Percentiles rank a stretch among this genome's conserved stretches.
Evolutionary conservation across 768 basidiomycete genomes (phyloP).

Genomic region (Amanita phalloides): DNA sequence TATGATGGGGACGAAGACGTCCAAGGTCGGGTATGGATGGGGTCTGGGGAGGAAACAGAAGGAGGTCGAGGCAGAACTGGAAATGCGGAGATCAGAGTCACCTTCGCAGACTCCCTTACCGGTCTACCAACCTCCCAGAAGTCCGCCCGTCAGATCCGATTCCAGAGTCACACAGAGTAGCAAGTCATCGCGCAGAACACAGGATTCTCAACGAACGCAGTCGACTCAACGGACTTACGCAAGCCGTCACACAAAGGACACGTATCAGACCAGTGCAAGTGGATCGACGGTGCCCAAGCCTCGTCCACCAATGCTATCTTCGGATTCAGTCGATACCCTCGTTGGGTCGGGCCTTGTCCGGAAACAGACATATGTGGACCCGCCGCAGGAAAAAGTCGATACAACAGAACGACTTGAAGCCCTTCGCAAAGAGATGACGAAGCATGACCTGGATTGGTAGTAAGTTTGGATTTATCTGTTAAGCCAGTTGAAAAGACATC

Average conservation of each 20-base stretch:
- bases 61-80: slow-evolving; percentile 20
- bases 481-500: slow-evolving; percentile 5
- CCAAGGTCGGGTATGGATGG: slow-evolving; percentile 67
- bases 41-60: slow-evolving; percentile 49
- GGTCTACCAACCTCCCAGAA: slow-evolving; percentile 8
- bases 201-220: slow-evolving; percentile 19
- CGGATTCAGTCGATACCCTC: slow-evolving; percentile 61
- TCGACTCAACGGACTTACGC: slow-evolving; percentile 13
- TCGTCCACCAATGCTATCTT: slow-evolving; percentile 30
- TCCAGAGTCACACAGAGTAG: slow-evolving; percentile 29
- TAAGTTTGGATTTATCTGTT: slow-evolving; percentile 25
- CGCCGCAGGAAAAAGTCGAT: slow-evolving; percentile 40
- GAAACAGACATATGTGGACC: slow-evolving; percentile 56
- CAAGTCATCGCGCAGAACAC: slow-evolving; percentile 24
- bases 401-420: slow-evolving; percentile 50
- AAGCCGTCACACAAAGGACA: slow-evolving; percentile 12
- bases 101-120: slow-evolving; percentile 8
- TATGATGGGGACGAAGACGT: slow-evolving; percentile 49
- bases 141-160: slow-evolving; percentile 20
- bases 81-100: slow-evolving; percentile 16
- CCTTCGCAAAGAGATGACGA: slow-evolving; percentile 54
- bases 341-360: slow-evolving; percentile 66
- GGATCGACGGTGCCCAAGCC: slow-evolving; percentile 24
- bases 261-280: slow-evolving; percentile 18
- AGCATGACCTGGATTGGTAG: slow-evolving; percentile 69